phyloP scores from a whole-genome alignment of 306 rosid genomes.

The Astragalus glycyphyllos region DNA sequence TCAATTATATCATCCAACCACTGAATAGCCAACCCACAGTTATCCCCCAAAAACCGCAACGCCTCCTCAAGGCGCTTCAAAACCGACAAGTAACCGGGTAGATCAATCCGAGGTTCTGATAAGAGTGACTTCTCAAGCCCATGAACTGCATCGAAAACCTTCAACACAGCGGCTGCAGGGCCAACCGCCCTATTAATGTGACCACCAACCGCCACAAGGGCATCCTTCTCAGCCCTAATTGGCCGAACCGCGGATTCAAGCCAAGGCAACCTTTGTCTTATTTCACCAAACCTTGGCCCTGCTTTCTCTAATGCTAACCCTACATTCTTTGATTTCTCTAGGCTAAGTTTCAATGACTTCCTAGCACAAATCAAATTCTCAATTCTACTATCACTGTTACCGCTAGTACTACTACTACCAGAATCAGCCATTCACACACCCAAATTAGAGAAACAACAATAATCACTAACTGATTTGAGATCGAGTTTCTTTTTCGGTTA shows the following conservation, averaged over 20 bases:
- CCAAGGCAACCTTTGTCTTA: conserved; percentile 69
- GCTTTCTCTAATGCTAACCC: conserved; percentile 78
- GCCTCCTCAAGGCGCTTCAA: conserved; percentile 97
- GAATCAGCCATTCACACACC: conserved; percentile 67
- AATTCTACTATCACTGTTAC: conserved; percentile 42
- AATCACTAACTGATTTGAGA: conserved; percentile 32
- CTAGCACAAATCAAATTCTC: conserved; percentile 71
- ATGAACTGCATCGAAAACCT: conserved; percentile 97
- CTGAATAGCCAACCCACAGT: conserved; percentile 90
- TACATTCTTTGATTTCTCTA: conserved; percentile 78
- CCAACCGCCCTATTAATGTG: conserved; percentile 97
- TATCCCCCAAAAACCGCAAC: conserved; percentile 79
- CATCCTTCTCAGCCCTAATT: conserved; percentile 85
- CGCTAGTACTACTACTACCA: conserved; percentile 43
- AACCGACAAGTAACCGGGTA: conserved; percentile 82
- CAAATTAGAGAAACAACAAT: conserved; percentile 18
- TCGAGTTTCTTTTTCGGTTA: background rate
- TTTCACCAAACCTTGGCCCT: conserved; percentile 84
- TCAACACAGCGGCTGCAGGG: conserved; percentile 96
- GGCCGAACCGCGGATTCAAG: conserved; percentile 91
- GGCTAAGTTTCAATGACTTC: conserved; percentile 75
- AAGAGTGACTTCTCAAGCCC: conserved; percentile 91
- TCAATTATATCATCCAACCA: conserved; percentile 99
- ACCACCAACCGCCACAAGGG: conserved; percentile 89
- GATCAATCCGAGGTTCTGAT: conserved; percentile 84